Conservation (phyloP, 73 alveolate species). For the Symbiodinium pilosum region DNA sequence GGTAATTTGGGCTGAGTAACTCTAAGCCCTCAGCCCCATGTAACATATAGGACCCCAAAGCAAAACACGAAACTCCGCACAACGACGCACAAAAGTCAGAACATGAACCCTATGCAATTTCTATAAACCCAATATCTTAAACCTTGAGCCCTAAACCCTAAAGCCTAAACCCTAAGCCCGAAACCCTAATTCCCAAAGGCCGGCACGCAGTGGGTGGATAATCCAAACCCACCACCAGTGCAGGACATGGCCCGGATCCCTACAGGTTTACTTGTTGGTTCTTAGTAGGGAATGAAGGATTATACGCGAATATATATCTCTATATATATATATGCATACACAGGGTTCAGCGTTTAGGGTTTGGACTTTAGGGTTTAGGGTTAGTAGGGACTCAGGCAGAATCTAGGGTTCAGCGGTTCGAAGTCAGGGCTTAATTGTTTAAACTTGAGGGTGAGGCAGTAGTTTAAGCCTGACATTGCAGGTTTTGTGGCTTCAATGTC, state of each 20-base stretch:
- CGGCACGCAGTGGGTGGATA: constrained; percentile 93
- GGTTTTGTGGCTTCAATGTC: background rate
- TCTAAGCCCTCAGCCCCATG: background rate
- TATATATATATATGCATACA: no score
- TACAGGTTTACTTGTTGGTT: no score
- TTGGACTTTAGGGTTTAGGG: background rate
- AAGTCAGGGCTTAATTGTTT: background rate
- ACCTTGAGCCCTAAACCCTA: background rate
- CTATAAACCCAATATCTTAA: background rate
- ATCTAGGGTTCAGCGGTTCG: background rate
- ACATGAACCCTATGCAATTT: background rate
- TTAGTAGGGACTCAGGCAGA: no score
- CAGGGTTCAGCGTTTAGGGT: background rate
- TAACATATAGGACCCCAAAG: no score
- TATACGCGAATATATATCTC: no score
- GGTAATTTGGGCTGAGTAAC: background rate
- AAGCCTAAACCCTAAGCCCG: background rate
- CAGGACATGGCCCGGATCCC: constrained; percentile 53
- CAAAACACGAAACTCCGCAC: no score
- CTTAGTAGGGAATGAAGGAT: no score
- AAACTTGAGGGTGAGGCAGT: no score
- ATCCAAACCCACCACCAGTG: constrained; percentile 80
- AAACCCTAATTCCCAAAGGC: background rate
- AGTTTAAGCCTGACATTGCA: background rate
- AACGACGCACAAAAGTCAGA: background rate